These are phyloP conservation scores for Endotrypanum monterogeii DNA, from an alignment of 208 protist genomes.

Conservation along the genomic window DNA sequence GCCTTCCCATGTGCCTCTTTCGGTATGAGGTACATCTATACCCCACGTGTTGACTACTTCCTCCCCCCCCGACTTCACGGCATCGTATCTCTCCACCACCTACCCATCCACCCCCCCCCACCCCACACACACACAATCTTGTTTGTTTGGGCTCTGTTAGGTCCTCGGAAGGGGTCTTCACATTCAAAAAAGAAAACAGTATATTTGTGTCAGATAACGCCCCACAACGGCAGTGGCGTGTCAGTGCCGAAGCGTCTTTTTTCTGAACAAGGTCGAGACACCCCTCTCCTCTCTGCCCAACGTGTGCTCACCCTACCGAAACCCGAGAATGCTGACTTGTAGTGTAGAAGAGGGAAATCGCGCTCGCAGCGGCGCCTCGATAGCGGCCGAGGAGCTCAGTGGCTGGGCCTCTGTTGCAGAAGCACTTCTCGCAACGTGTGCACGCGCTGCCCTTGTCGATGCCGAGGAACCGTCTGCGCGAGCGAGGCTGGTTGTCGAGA, in stretches of 20 bases:
- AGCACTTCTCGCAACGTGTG: constrained; percentile 27
- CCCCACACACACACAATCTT: not conserved
- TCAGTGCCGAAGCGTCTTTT: not conserved
- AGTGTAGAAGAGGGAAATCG: not conserved
- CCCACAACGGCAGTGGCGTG: not conserved
- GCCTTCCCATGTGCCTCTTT: not conserved
- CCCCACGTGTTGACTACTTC: not conserved
- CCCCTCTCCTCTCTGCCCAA: not conserved
- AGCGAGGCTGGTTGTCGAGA: constrained; percentile 2
- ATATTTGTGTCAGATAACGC: not conserved
- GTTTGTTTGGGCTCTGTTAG: not conserved
- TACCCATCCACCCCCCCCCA: too few relatives aligned
- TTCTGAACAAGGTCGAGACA: not conserved
- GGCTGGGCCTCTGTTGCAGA: constrained; percentile 42
- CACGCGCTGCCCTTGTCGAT: constrained; percentile 20
- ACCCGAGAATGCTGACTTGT: constrained; percentile 8
- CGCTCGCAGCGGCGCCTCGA: constrained; percentile 4
- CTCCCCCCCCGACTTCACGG: not conserved
- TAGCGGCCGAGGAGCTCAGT: constrained; percentile 20
- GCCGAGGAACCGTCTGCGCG: constrained; percentile 37
- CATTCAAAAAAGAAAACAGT: not conserved
- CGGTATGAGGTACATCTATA: not conserved
- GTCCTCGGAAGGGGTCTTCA: not conserved
- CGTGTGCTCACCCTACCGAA: not conserved
- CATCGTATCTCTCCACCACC: not conserved